Evolutionary conservation across 352 stramenopile genomes (phyloP).

Genomic region (Aphanomyces euteiches): DNA sequence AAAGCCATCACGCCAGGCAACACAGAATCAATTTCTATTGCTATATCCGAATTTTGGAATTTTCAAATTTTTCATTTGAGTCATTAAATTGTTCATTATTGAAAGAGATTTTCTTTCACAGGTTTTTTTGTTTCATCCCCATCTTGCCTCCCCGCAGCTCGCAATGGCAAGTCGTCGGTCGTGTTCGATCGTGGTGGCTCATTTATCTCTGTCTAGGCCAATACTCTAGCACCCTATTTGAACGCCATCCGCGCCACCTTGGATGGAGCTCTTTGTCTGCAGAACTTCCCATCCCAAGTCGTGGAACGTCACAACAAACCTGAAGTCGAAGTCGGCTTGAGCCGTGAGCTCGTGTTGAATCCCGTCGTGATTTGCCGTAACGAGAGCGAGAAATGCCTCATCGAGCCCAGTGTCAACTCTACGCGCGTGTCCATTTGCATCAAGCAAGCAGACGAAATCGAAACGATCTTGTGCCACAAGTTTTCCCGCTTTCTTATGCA

Average conservation of each 20-base stretch:
- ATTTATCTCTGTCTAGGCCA: conserved; percentile 44
- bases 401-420: conserved; percentile 94
- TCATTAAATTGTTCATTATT: too few relatives aligned
- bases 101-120: too few relatives aligned
- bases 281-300: conserved; percentile 95
- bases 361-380: conserved; percentile 92
- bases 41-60: too few relatives aligned
- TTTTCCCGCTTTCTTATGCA: conserved; percentile 97
- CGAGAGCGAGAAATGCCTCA: conserved; percentile 91
- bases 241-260: conserved; percentile 90
- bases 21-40: too few relatives aligned
- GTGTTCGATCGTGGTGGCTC: conserved; percentile 5
- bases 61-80: too few relatives aligned
- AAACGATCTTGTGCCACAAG: conserved; percentile 92
- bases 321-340: conserved; percentile 89
- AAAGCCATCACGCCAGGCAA: too few relatives aligned
- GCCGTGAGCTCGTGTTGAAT: conserved; percentile 92
- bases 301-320: conserved; percentile 97
- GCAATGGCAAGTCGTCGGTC: too few relatives aligned
- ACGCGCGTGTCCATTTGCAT: conserved; percentile 94
- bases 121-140: too few relatives aligned
- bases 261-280: conserved; percentile 88
- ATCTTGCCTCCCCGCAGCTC: too few relatives aligned
- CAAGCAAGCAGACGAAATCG: conserved; percentile 94
- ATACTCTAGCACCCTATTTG: conserved; percentile 90